phyloP scores from a whole-genome alignment of 345 rosid genomes.

The Moricandia moricandioides region DNA sequence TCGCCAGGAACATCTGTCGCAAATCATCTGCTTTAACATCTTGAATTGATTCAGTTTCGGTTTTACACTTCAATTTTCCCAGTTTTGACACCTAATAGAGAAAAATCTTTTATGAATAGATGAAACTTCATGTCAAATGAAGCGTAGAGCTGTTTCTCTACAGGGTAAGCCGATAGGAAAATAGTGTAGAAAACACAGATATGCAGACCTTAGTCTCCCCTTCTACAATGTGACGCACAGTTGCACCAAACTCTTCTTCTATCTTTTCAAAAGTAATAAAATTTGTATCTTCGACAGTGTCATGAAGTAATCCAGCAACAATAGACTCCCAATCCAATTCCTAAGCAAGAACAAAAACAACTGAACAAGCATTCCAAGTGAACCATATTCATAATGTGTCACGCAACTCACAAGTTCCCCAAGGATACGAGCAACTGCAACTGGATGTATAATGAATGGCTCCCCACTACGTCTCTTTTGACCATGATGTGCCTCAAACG shows the following conservation, averaged over 20 bases:
- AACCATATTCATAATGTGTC: conserved; percentile 21
- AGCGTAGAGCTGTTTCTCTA: neutral
- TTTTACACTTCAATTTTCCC: conserved; percentile 86
- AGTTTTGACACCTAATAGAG: conserved; percentile 77
- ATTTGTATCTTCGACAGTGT: conserved; percentile 96
- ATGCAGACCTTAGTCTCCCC: conserved; percentile 95
- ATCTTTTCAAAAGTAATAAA: conserved; percentile 88
- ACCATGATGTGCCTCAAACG: conserved; percentile 97
- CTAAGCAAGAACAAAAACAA: conserved; percentile 40
- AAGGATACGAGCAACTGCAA: conserved; percentile 94
- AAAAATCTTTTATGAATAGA: conserved; percentile 13
- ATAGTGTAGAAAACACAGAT: conserved; percentile 13
- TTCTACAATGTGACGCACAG: conserved; percentile 94
- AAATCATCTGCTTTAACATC: conserved; percentile 99
- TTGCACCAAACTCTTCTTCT: conserved; percentile 86
- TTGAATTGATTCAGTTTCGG: conserved; percentile 67
- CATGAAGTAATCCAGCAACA: conserved; percentile 96
- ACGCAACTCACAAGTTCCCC: conserved; percentile 88
- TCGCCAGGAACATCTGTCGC: conserved; percentile 95
- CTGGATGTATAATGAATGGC: conserved; percentile 98
- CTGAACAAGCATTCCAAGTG: conserved; percentile 24
- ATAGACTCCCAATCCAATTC: conserved; percentile 98
- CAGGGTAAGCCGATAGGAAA: neutral
- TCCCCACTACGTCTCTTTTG: conserved; percentile 98
- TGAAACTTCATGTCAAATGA: neutral